Percentiles rank a stretch among this genome's conserved stretches.
Conservation (phyloP, 108 stramenopile genomes). For the Nitzschia sp. region DNA sequence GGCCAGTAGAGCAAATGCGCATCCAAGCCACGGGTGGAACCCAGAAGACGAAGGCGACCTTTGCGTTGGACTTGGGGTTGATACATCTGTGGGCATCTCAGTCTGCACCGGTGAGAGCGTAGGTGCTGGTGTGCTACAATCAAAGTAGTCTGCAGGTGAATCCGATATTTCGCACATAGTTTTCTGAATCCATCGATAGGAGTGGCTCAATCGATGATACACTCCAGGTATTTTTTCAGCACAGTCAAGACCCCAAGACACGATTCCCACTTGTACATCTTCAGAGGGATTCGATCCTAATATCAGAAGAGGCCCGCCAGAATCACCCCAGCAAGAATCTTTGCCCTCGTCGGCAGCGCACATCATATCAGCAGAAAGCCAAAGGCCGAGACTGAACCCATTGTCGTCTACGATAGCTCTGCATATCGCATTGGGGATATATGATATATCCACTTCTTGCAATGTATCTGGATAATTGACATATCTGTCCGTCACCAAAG, state of each 20-base stretch:
- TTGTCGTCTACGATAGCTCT: not conserved
- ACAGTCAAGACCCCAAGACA: slow-evolving; percentile 43
- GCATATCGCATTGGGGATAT: slow-evolving; percentile 42
- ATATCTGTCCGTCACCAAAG: not conserved
- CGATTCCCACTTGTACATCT: slow-evolving; percentile 33
- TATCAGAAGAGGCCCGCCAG: slow-evolving; percentile 42
- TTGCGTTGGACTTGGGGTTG: not conserved
- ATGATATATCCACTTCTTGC: slow-evolving; percentile 32
- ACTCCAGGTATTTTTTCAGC: slow-evolving; percentile 47
- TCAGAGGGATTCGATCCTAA: slow-evolving; percentile 18
- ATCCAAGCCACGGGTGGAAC: not conserved
- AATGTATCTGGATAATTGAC: slow-evolving; percentile 20
- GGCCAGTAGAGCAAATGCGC: not conserved
- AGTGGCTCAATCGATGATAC: slow-evolving; percentile 44
- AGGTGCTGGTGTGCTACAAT: slow-evolving; percentile 15
- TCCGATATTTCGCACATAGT: slow-evolving; percentile 36
- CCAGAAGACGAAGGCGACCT: not conserved
- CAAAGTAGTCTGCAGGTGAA: slow-evolving; percentile 34
- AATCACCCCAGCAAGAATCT: slow-evolving; percentile 52
- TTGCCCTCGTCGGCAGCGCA: slow-evolving; percentile 45
- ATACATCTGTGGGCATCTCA: not conserved
- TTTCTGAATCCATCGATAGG: slow-evolving; percentile 21
- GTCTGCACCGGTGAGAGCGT: not conserved
- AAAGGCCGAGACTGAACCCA: slow-evolving; percentile 2
- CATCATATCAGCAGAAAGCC: slow-evolving; percentile 50